Evolutionary conservation across 352 stramenopile genomes (phyloP), one percentile per base, ranked within the genome.

Genomic region (Phytopythium sindhum): DNA sequence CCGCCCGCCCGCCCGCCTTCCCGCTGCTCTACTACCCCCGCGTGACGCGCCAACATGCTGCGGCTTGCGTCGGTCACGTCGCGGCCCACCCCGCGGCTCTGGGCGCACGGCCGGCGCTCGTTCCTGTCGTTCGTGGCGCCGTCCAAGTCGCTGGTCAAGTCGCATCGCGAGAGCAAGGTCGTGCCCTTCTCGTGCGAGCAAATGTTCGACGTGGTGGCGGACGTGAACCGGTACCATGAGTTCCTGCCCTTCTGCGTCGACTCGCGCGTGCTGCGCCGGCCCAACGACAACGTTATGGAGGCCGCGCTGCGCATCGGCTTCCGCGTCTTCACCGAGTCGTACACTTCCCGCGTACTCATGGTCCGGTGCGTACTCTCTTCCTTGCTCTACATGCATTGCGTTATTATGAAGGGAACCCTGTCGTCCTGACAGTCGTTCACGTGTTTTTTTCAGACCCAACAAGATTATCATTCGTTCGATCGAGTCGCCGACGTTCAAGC

Each of bases 171-270:
- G 72, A 87, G 70, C 52, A 82, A 83, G 35, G 60, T 92, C 53
- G 86, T 94, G 60, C 86, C 86, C 23, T 94, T 92, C 69, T 84
- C 81, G 37, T 78, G 70, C 50, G 70, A 81, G 31, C 78, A 91
- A 42, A 91, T 94, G 86, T 94, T 84, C 65, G 82, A 90, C 56
- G 86, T 94, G 14, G 84, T 94, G 29, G 84, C 75, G 0, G 82
- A 94, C 48, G 86, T 94, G 28, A 69, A 83, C 44, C 68, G 67
- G 17, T 94, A 94, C 72, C 69, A 68, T 59, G 77, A 90, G 60
- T 94, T 94, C 65, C 65, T 94, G 45, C 86, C 86, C 39, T 94
- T 94, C 65, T 94, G 86, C 56, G 84, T 91, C 31, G 76, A 91
- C 56, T 94, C 86, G 35, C 73, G 76, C 37, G 80, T 94, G 60